Percentiles rank a stretch among this genome's conserved stretches.
Evolutionary conservation across 1,284 basidiomycete genomes (phyloP).

Genomic region (Puccinia novopanici): DNA sequence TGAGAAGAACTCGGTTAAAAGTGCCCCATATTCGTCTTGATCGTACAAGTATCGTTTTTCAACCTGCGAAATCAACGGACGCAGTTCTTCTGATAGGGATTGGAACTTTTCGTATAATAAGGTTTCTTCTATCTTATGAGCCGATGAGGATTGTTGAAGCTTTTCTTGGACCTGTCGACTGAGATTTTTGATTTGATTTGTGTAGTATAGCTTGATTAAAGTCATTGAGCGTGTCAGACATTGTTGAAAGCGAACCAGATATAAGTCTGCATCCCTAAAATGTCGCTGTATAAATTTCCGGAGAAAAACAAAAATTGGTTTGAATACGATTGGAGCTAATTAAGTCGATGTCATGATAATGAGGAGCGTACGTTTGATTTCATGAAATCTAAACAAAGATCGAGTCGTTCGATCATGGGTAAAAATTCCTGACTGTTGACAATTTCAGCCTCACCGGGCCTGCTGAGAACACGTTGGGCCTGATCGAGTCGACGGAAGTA

Average conservation of each 20-base stretch:
- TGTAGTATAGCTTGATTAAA: conserved; percentile 89
- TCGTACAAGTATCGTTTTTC: conserved; percentile 71
- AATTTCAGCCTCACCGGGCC: conserved; percentile 77
- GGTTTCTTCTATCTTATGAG: conserved; percentile 63
- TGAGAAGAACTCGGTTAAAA: conserved; percentile 78
- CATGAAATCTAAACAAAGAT: conserved; percentile 85
- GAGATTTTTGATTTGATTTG: conserved; percentile 73
- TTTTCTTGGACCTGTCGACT: conserved; percentile 65
- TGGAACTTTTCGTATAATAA: conserved; percentile 84
- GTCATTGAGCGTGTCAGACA: conserved; percentile 95
- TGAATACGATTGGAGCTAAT: too few relatives aligned
- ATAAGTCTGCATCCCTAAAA: conserved; percentile 84
- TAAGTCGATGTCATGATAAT: too few relatives aligned
- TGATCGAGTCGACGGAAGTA: conserved; percentile 90
- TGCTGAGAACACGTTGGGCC: conserved; percentile 84
- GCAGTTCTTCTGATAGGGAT: conserved; percentile 70
- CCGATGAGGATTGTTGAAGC: conserved; percentile 30
- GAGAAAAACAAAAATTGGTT: too few relatives aligned
- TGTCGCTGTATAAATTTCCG: conserved; percentile 67
- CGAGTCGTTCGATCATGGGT: conserved; percentile 88
- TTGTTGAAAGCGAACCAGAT: conserved; percentile 87
- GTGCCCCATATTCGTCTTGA: conserved; percentile 73
- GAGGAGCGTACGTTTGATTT: conserved; percentile 71
- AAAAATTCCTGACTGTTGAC: conserved; percentile 85
- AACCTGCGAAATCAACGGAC: conserved; percentile 77